Evolutionary conservation across 164 flowering plant genomes (phyloP), one percentile per base, ranked within the genome.

Genomic region (Euptelea pleiosperma): DNA sequence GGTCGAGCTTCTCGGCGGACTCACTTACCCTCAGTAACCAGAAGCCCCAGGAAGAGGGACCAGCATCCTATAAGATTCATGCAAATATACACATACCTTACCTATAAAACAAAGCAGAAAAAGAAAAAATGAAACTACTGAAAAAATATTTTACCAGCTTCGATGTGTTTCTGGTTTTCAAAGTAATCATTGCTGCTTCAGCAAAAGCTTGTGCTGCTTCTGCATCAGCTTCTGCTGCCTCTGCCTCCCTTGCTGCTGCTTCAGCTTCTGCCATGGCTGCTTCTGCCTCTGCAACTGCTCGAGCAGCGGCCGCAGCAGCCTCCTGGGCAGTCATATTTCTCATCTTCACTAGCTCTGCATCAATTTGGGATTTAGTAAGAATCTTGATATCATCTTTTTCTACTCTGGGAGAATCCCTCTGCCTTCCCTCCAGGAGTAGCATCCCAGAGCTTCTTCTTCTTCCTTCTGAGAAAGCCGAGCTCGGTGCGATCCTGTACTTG

Each of bases 301-400:
- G 75, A 66, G 96, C 96, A 65, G 95, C 96, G 50, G 83, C 96
- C n/a, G 79, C 83, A 57, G 96, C 92, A 41, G 98, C 98, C 75
- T 91, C 96, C 60, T 83, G 63, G 15, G 85, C 78, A 36, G 82
- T 78, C 91, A 87, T 81, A 31, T 64, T 77, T 66, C 80, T 77
- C 77, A 84, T 78, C 68, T 80, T 80, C n/a, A 75, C 62, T 15
- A 87, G 68, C 66, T 89, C 96, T 44, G 64, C 71, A 63, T 86
- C 92, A 62, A 84, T 77, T 65, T 85, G 84, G 52, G 86, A 59
- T 73, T 76, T 81, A 9, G 71, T 56, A 42, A 65, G 65, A 40
- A 63, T 69, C 18, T 35, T 66, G 52, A 73, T 22, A 1, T 82
- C 85, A 39, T 73, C 82, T 65, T 68, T 72, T 25, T 84, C 89